phyloP scores from a whole-genome alignment of 768 basidiomycete species.

The Rhizopogon vulgaris region DNA sequence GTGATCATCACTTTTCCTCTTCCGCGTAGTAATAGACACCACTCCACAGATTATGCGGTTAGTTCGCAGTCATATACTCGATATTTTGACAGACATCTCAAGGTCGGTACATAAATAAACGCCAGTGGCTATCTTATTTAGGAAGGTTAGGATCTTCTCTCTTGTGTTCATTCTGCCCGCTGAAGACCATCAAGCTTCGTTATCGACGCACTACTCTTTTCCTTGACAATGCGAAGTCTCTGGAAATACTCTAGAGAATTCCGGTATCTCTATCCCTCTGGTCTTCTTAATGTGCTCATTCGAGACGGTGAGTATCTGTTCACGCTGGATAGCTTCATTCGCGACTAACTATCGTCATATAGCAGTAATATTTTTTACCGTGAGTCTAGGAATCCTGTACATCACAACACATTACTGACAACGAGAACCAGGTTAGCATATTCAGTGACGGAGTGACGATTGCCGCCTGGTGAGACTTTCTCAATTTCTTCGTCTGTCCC shows the following conservation, averaged over 20 bases:
- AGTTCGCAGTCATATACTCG: not conserved
- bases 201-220: constrained; percentile 10
- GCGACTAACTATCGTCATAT: not conserved
- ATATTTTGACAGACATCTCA: not conserved
- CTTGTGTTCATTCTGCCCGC: not conserved
- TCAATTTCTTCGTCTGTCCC: not conserved
- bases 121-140: constrained; percentile 5
- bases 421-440: constrained; percentile 3
- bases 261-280: not conserved
- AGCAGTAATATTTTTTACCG: constrained; percentile 6
- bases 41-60: not conserved
- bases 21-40: not conserved
- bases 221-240: constrained; percentile 3
- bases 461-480: constrained; percentile 2
- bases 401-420: not conserved
- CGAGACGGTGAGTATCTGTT: constrained; percentile 17
- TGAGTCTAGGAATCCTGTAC: not conserved
- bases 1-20: not conserved
- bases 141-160: constrained; percentile 2
- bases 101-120: not conserved
- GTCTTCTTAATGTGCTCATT: constrained; percentile 11
- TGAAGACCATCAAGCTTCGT: constrained; percentile 6
- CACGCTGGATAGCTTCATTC: not conserved
- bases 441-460: not conserved
- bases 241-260: not conserved